phyloP scores from a whole-genome alignment of 495 filamentous ascomycete genomes.

The Aspergillus sclerotioniger region DNA sequence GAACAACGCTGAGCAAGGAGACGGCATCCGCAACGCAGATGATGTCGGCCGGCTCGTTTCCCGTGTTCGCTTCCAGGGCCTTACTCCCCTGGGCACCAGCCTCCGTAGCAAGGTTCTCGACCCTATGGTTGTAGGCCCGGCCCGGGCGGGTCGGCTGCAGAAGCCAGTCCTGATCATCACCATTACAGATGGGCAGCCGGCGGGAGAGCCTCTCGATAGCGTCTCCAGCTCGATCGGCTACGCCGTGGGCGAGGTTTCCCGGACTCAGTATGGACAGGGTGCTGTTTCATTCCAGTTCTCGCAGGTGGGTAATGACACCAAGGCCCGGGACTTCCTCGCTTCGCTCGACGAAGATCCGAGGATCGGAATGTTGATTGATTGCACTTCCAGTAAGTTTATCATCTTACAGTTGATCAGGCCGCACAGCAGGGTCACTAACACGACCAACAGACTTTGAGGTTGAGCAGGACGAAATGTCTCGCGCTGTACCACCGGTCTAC shows the following conservation, averaged over 20 bases:
- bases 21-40: slow-evolving; percentile 56
- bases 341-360: slow-evolving; percentile 61
- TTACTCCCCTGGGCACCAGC: slow-evolving; percentile 66
- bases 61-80: slow-evolving; percentile 60
- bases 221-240: slow-evolving; percentile 52
- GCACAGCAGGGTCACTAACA: neutral
- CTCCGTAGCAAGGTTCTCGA: slow-evolving; percentile 63
- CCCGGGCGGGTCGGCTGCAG: slow-evolving; percentile 46
- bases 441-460: slow-evolving; percentile 58
- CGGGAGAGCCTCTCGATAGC: slow-evolving; percentile 49
- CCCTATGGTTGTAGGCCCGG: slow-evolving; percentile 53
- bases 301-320: slow-evolving; percentile 68
- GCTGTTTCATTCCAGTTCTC: slow-evolving; percentile 69
- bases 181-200: slow-evolving; percentile 68
- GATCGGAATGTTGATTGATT: slow-evolving; percentile 64
- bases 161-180: slow-evolving; percentile 71
- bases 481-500: slow-evolving; percentile 51
- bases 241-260: slow-evolving; percentile 43
- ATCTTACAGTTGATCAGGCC: neutral
- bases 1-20: slow-evolving; percentile 52
- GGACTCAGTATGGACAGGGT: slow-evolving; percentile 48
- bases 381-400: slow-evolving; percentile 66
- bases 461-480: slow-evolving; percentile 63
- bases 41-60: slow-evolving; percentile 57
- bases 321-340: slow-evolving; percentile 61